These are phyloP conservation scores for Paracoccidioides brasiliensis DNA, from an alignment of 2,329 filamentous ascomycete genomes.

Conservation along the genomic window DNA sequence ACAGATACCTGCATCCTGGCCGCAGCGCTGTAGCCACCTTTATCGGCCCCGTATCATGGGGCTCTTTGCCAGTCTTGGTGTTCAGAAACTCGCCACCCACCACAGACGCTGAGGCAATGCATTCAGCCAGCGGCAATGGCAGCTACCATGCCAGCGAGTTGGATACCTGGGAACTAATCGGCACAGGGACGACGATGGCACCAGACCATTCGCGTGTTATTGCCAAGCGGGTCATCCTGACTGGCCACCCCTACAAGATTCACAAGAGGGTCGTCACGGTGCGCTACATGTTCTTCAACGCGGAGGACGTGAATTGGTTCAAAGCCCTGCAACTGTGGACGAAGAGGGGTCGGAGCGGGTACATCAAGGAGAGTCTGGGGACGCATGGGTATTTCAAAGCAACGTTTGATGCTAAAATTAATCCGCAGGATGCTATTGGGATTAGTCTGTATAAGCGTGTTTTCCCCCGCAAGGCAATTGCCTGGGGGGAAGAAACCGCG, in stretches of 20 bases:
- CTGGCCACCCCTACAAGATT: slow-evolving; percentile 95
- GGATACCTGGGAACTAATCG: slow-evolving; percentile 48
- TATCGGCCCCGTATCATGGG: slow-evolving; percentile 84
- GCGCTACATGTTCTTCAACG: slow-evolving; percentile 99
- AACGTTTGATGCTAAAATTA: slow-evolving; percentile 90
- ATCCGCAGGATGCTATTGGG: slow-evolving; percentile 85
- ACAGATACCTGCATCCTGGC: slow-evolving; percentile 80
- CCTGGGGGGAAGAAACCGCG: slow-evolving; percentile 26
- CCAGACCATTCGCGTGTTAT: slow-evolving; percentile 65
- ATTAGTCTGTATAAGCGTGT: slow-evolving; percentile 80
- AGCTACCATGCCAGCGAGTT: slow-evolving; percentile 31
- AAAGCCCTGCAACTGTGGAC: slow-evolving; percentile 95
- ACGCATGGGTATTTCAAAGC: slow-evolving; percentile 99
- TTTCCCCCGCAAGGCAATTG: slow-evolving; percentile 57
- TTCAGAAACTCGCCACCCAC: slow-evolving; percentile 47
- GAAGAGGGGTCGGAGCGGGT: slow-evolving; percentile 72
- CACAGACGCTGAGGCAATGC: slow-evolving; percentile 29
- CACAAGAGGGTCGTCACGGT: slow-evolving; percentile 96
- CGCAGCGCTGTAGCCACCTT: slow-evolving; percentile 81
- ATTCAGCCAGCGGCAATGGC: slow-evolving; percentile 33
- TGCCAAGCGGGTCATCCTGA: slow-evolving; percentile 85
- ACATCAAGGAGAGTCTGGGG: slow-evolving; percentile 84
- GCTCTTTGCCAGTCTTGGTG: slow-evolving; percentile 76
- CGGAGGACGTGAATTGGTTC: slow-evolving; percentile 93
- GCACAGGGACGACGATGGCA: slow-evolving; percentile 73